Conservation (phyloP, 805 yeast species). For the Schizosaccharomyces osmophilus region DNA sequence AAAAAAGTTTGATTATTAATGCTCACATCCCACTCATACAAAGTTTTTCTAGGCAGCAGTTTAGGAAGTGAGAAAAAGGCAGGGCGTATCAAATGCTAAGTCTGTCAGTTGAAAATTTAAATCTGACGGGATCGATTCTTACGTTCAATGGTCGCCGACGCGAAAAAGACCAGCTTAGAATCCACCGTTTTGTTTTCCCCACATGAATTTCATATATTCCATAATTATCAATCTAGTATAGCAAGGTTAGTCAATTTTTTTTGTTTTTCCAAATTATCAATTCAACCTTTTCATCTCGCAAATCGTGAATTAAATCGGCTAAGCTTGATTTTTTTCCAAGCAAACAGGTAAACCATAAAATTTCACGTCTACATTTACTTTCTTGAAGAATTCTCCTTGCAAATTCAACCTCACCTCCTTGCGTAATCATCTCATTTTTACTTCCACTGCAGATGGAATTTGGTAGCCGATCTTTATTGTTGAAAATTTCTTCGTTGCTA, state of each 20-base stretch:
- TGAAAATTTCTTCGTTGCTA: constrained; percentile 15
- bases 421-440: constrained; percentile 18
- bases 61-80: background rate
- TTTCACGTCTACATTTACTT: constrained; percentile 8
- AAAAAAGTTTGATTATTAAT: background rate
- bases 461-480: constrained; percentile 4
- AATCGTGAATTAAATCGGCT: constrained; percentile 3
- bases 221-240: background rate
- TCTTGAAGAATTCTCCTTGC: constrained; percentile 16
- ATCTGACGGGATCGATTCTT: background rate
- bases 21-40: background rate
- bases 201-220: background rate
- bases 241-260: background rate
- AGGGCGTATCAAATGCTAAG: background rate
- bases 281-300: background rate
- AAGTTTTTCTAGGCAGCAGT: background rate
- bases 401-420: constrained; percentile 25
- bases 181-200: background rate
- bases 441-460: constrained; percentile 14
- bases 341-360: constrained; percentile 20
- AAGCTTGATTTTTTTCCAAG: constrained; percentile 12
- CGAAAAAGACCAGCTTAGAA: background rate
- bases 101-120: background rate
- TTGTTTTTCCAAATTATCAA: too few species aligned
- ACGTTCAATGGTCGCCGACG: background rate